Percentiles rank a stretch among this genome's conserved stretches.
These are phyloP conservation scores for Peniophora sp. DNA, from an alignment of 1,284 basidiomycete species.

Conservation along the genomic window DNA sequence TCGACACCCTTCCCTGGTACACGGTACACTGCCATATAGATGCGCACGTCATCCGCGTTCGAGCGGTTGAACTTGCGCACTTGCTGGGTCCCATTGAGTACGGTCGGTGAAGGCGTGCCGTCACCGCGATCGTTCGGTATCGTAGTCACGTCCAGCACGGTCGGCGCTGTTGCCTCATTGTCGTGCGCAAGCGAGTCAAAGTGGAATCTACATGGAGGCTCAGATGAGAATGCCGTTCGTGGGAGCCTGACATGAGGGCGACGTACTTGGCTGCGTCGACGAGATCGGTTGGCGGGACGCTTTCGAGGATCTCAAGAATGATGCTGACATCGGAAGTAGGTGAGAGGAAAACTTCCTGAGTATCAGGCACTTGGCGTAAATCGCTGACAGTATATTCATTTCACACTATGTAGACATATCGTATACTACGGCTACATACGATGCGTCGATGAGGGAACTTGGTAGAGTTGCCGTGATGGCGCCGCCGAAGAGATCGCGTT, in stretches of 20 bases:
- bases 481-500: constrained; percentile 61
- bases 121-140: constrained; percentile 37
- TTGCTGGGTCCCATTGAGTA: constrained; percentile 62
- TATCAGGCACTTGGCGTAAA: constrained; percentile 92
- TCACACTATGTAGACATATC: constrained; percentile 3
- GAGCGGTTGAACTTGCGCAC: constrained; percentile 73
- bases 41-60: constrained; percentile 57
- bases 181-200: constrained; percentile 91
- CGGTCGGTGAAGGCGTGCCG: constrained; percentile 48
- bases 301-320: constrained; percentile 81
- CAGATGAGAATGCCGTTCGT: constrained; percentile 3
- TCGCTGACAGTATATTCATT: constrained; percentile 41
- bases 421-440: constrained; percentile 45
- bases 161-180: constrained; percentile 61
- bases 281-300: constrained; percentile 51
- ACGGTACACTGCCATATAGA: constrained; percentile 76
- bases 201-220: constrained; percentile 60
- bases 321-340: constrained; percentile 66
- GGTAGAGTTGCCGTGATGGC: constrained; percentile 69
- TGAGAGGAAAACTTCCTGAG: constrained; percentile 89
- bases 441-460: constrained; percentile 67
- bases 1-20: constrained; percentile 66
- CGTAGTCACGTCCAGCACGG: constrained; percentile 35
- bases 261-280: constrained; percentile 65
- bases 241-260: too few relatives aligned